A percentile compares a stretch with the other conserved stretches of the same genome.
phyloP scores from a whole-genome alignment of 2,329 filamentous ascomycete species.

The Amauroascus verrucosus region DNA sequence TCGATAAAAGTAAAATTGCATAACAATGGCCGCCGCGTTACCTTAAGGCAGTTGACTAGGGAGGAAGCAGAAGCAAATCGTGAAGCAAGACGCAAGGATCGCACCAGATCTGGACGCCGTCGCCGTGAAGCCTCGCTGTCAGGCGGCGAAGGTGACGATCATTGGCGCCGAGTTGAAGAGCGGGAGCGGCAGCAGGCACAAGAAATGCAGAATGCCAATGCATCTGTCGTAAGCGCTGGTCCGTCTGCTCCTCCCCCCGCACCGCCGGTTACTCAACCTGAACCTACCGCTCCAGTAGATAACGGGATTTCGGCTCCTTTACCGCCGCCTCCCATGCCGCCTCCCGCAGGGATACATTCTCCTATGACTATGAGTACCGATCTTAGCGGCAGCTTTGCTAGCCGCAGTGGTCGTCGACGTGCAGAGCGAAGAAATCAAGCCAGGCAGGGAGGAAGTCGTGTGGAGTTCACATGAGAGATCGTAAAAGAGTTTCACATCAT shows the following conservation, averaged over 20 bases:
- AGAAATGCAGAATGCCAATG: slow-evolving; percentile 33
- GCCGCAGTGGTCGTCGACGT: slow-evolving; percentile 43
- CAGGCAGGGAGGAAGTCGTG: slow-evolving; percentile 36
- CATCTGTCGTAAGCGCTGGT: slow-evolving; percentile 18
- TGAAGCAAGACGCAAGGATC: slow-evolving; percentile 43
- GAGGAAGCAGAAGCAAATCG: slow-evolving; percentile 53
- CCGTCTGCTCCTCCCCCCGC: slow-evolving; percentile 21
- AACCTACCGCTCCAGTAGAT: neutral
- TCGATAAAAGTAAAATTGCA: slow-evolving; percentile 57
- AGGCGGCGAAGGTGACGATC: slow-evolving; percentile 32
- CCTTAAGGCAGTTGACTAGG: slow-evolving; percentile 50
- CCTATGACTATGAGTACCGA: slow-evolving; percentile 41
- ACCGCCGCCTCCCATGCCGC: slow-evolving; percentile 34
- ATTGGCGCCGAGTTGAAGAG: slow-evolving; percentile 42
- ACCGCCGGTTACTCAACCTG: slow-evolving; percentile 1
- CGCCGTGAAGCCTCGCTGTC: slow-evolving; percentile 35
- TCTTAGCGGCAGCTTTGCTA: slow-evolving; percentile 43
- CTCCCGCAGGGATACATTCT: slow-evolving; percentile 34
- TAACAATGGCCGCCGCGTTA: slow-evolving; percentile 53
- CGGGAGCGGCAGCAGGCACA: slow-evolving; percentile 40
- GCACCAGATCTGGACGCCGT: slow-evolving; percentile 34
- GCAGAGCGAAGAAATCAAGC: slow-evolving; percentile 44
- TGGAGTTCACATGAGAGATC: slow-evolving; percentile 39
- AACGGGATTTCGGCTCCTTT: slow-evolving; percentile 21
- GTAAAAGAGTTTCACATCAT: neutral